Base-by-base conservation (phyloP, 1,139 yeast genomes). In the Lodderomyces beijingensis region DNA sequence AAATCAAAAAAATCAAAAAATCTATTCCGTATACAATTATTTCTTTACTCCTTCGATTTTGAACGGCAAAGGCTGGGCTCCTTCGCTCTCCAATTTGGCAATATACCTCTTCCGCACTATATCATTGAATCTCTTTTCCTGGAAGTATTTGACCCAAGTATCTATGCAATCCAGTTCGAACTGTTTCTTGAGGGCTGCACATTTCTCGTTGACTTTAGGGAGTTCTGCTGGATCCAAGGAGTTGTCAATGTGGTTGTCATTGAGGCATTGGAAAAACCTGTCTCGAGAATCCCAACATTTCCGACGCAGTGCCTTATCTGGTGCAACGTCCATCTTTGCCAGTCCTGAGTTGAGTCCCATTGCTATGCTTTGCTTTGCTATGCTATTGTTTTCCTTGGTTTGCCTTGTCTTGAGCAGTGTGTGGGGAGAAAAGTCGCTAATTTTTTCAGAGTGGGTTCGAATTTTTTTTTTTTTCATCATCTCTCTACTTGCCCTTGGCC, bases 261-360 rank as follows among this genome's bases (percentile, higher is more conserved):
- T 51, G 30, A 68, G 56, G 37, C 74, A 68, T 23, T 53, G 63
- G 39, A 68, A 68, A 43, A 68, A 68, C 31, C 37, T 31, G 39
- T 68, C 74, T 32, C 74, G 56, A 8, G 69, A 50, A 25, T 62
- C 70, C 74, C 74, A 68, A 44, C 74, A 68, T 32, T 53, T 55
- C 40, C 49, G 44, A 37, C 74, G 56, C 38, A 61, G 58, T 12
- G 59, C 47, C 37, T 66, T 66, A 41, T 63, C 59, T 16, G 74
- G 74, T 6, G 74, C 70, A 21, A 51, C 43, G 31, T 47, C 43
- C 5, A 51, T 55, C 13, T 50, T 50, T 14, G 62, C 61, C 17
- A 10, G 19, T 28, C 27, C 27, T 9, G 33, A 30, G 24, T 15
- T 25, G 4, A 16, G 13, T 12, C 18, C 25, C 33, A 30, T 30